Conservation (phyloP, 2,329 filamentous ascomycete species). For the Colletotrichum ledebouriae region DNA sequence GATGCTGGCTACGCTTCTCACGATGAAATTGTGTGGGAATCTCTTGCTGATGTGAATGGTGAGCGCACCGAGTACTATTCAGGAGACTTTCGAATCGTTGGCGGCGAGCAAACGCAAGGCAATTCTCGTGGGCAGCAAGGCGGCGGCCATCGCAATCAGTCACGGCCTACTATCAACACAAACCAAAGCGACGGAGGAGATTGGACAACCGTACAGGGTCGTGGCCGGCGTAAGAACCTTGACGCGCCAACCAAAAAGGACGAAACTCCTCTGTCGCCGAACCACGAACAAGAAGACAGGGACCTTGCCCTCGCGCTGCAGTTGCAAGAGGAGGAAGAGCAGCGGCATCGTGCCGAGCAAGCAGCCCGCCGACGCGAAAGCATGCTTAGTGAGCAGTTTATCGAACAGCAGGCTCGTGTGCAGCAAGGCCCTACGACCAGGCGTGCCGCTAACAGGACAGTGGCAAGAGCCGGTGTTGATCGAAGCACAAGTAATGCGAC, state of each 20-base stretch:
- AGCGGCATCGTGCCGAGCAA: conserved; percentile 74
- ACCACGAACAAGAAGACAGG: conserved; percentile 81
- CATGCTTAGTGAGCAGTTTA: conserved; percentile 76
- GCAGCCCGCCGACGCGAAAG: conserved; percentile 76
- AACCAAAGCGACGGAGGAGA: conserved; percentile 48
- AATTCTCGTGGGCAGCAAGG: conserved; percentile 9
- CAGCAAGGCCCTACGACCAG: conserved; percentile 47
- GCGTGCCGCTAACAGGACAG: conserved; percentile 44
- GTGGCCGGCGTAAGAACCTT: conserved; percentile 27
- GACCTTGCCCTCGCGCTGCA: conserved; percentile 91
- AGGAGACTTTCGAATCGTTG: conserved; percentile 90
- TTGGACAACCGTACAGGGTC: conserved; percentile 68
- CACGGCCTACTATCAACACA: conserved; percentile 24
- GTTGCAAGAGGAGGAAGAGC: conserved; percentile 94
- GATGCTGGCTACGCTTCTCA: conserved; percentile 91
- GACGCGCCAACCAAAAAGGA: conserved; percentile 34
- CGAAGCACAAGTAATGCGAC: conserved; percentile 36
- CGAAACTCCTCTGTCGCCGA: conserved; percentile 53
- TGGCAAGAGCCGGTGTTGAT: conserved; percentile 37
- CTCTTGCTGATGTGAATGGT: conserved; percentile 88
- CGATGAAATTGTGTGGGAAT: conserved; percentile 96
- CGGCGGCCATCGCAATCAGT: conserved; percentile 9
- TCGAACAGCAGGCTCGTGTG: conserved; percentile 71
- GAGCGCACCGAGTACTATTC: conserved; percentile 86
- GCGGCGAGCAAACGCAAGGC: conserved; percentile 60